Conservation (phyloP, 352 stramenopile genomes). For the Pythium rhizo-oryzae region DNA sequence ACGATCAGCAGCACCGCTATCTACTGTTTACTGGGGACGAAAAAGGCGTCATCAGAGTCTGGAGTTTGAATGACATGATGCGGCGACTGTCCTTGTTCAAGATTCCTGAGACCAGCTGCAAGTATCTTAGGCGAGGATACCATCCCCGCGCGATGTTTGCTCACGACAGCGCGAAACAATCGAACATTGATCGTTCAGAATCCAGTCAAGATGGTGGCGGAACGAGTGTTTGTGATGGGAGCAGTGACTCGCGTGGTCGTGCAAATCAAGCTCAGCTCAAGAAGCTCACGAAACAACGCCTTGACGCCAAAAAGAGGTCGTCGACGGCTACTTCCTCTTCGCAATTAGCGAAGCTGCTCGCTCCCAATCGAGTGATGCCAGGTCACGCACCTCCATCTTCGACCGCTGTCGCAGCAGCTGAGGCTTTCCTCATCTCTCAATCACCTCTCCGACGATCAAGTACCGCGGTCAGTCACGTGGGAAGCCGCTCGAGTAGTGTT, state of each 20-base stretch:
- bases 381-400: slow-evolving; percentile 32
- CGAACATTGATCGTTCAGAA: slow-evolving; percentile 14
- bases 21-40: slow-evolving; percentile 70
- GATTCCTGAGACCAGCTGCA: slow-evolving; percentile 66
- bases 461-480: neutral
- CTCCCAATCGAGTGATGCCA: slow-evolving; percentile 18
- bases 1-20: slow-evolving; percentile 32
- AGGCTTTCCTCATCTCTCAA: slow-evolving; percentile 40
- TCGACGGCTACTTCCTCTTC: neutral
- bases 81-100: slow-evolving; percentile 49
- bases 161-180: slow-evolving; percentile 56
- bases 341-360: slow-evolving; percentile 24
- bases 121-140: slow-evolving; percentile 61
- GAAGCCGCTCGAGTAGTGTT: slow-evolving; percentile 1
- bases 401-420: slow-evolving; percentile 42
- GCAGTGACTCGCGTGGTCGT: slow-evolving; percentile 4
- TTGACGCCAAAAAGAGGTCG: slow-evolving; percentile 31
- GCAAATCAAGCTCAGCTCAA: slow-evolving; percentile 45
- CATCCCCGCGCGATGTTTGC: slow-evolving; percentile 64
- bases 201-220: neutral
- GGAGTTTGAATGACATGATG: slow-evolving; percentile 56
- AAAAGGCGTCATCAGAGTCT: slow-evolving; percentile 46
- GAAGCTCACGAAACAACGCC: slow-evolving; percentile 32
- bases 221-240: neutral
- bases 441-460: slow-evolving; percentile 1